phyloP scores from a whole-genome alignment of 2,329 filamentous ascomycete genomes.

The Cryphonectria parasitica region DNA sequence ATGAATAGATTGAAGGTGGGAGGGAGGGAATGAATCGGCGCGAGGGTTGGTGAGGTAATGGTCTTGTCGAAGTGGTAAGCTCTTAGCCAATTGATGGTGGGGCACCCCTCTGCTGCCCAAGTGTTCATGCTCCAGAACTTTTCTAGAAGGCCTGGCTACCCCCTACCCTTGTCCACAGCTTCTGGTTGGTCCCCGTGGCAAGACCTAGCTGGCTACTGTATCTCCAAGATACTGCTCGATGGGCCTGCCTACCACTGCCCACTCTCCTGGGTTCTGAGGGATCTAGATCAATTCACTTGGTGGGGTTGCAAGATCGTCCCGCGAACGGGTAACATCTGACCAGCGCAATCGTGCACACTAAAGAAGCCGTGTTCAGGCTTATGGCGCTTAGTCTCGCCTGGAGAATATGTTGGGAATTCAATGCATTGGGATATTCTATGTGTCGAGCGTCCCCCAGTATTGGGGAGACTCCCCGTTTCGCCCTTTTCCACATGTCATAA shows the following conservation, averaged over 20 bases:
- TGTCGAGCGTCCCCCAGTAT: constrained; percentile 5
- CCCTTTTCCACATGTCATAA: constrained; percentile 24
- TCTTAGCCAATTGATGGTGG: constrained; percentile 14
- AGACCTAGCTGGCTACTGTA: background rate
- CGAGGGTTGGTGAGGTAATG: constrained; percentile 5
- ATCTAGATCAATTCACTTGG: constrained; percentile 6
- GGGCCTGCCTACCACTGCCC: constrained; percentile 8
- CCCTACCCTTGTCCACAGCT: constrained; percentile 9
- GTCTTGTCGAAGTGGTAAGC: background rate
- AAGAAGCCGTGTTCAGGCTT: background rate
- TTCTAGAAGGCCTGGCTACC: constrained; percentile 17
- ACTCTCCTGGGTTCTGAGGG: background rate
- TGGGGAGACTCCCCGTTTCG: constrained; percentile 1
- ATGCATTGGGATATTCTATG: constrained; percentile 22
- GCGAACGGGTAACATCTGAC: constrained; percentile 8
- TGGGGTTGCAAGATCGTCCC: constrained; percentile 14
- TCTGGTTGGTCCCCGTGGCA: constrained; percentile 4
- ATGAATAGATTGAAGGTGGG: constrained; percentile 1
- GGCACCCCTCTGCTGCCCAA: constrained; percentile 8
- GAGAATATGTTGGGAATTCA: constrained; percentile 5
- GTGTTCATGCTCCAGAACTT: constrained; percentile 15
- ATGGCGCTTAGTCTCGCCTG: background rate
- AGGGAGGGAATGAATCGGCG: constrained; percentile 4
- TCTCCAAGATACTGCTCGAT: constrained; percentile 1
- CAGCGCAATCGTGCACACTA: background rate